Evolutionary conservation across 1,139 yeast genomes (phyloP).

Genomic region (Pichia sp.): DNA sequence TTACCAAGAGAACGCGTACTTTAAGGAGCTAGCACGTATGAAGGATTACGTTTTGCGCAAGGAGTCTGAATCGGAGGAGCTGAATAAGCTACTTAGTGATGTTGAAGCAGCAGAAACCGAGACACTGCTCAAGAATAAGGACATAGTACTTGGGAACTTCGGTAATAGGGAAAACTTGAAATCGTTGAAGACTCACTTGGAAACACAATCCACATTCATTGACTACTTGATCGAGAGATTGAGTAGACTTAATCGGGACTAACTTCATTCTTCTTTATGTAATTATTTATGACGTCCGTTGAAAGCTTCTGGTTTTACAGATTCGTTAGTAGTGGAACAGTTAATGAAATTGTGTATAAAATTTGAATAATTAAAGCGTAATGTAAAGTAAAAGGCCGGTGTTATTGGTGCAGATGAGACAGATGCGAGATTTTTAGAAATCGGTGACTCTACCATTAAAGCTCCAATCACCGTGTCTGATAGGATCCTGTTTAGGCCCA

Average conservation of each 20-base stretch:
- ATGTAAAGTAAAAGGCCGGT: too few relatives aligned
- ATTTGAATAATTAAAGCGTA: too few relatives aligned
- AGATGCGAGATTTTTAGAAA: too few relatives aligned
- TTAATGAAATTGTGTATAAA: too few relatives aligned
- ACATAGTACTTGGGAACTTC: conserved; percentile 5
- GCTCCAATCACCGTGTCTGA: conserved; percentile 89
- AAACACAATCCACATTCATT: conserved; percentile 14
- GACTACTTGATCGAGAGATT: conserved; percentile 13
- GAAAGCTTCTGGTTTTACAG: too few relatives aligned
- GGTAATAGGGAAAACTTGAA: conserved; percentile 9
- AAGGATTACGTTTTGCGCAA: conserved; percentile 14
- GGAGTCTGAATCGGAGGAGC: conserved; percentile 13
- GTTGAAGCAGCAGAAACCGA: conserved; percentile 16
- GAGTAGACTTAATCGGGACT: background rate
- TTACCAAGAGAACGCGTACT: conserved; percentile 19
- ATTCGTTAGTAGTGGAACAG: too few relatives aligned
- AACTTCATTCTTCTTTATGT: too few relatives aligned
- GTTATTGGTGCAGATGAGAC: too few relatives aligned
- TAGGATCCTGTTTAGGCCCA: conserved; percentile 98
- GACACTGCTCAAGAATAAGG: conserved; percentile 5
- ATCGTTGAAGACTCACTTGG: conserved; percentile 15
- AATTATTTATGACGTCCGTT: too few relatives aligned
- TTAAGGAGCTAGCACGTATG: conserved; percentile 20
- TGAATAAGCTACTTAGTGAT: conserved; percentile 11
- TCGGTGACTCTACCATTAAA: conserved; percentile 96